Percentiles rank a stretch among this genome's conserved stretches.
Evolutionary conservation across 495 filamentous ascomycete species (phyloP).

Genomic region (Penicillium herquei): DNA sequence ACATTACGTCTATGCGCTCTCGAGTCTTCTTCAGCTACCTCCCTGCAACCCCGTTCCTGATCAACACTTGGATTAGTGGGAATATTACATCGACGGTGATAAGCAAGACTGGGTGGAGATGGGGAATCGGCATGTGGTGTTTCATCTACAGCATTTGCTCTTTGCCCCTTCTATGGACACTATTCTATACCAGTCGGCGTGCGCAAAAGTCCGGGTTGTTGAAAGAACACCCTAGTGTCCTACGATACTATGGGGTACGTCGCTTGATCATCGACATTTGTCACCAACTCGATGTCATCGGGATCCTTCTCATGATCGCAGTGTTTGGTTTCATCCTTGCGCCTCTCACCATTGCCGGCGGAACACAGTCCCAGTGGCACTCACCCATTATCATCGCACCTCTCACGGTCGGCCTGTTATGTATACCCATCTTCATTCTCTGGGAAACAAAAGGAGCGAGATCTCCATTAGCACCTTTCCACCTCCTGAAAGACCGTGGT

Average conservation of each 20-base stretch:
- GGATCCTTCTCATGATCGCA: constrained; percentile 6
- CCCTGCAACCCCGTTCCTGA: constrained; percentile 4
- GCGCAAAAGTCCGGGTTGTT: background rate
- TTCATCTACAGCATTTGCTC: constrained; percentile 6
- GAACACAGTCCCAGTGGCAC: constrained; percentile 5
- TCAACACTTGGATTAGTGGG: constrained; percentile 13
- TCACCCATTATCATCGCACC: constrained; percentile 5
- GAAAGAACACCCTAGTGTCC: background rate
- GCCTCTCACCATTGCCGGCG: constrained; percentile 11
- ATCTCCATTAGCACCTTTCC: constrained; percentile 3
- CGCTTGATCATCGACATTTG: background rate
- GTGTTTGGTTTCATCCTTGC: constrained; percentile 9
- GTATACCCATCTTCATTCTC: constrained; percentile 8
- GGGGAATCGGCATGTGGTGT: constrained; percentile 16
- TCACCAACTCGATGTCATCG: constrained; percentile 8
- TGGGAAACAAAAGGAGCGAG: constrained; percentile 8
- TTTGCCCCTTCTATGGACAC: constrained; percentile 3
- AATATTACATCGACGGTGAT: constrained; percentile 7
- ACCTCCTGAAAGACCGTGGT: constrained; percentile 11
- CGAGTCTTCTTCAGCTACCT: constrained; percentile 10
- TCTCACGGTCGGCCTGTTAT: background rate
- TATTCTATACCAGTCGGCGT: constrained; percentile 5
- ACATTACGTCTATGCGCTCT: constrained; percentile 11
- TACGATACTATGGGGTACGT: background rate
- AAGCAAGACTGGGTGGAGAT: constrained; percentile 1